Conservation (phyloP, 306 rosid genomes). For the Arachis hypogaea region DNA sequence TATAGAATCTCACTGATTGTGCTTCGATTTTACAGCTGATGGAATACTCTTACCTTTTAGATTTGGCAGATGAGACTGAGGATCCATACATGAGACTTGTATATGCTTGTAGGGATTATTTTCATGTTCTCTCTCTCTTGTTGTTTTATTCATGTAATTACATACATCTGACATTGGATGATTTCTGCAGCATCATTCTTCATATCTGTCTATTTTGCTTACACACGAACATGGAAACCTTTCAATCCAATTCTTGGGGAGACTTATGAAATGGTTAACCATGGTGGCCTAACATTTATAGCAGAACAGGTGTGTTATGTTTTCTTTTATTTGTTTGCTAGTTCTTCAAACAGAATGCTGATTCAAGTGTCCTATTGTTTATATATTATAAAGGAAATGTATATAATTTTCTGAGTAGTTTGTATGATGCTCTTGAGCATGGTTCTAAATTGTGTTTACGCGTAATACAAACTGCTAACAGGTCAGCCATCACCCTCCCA, state of each 20-base stretch:
- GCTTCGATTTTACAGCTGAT: constrained; percentile 63
- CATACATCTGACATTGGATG: constrained; percentile 30
- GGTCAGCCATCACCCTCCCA: constrained; percentile 99
- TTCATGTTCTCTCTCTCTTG: not conserved
- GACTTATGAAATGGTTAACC: constrained; percentile 90
- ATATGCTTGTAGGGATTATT: constrained; percentile 70
- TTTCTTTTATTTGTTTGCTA: constrained; percentile 10
- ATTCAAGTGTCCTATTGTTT: constrained; percentile 16
- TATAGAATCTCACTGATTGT: constrained; percentile 24
- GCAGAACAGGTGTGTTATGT: constrained; percentile 75
- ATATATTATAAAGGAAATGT: constrained; percentile 11
- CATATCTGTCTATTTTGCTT: constrained; percentile 86
- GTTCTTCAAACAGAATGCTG: constrained; percentile 26
- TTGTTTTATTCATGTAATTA: constrained; percentile 19
- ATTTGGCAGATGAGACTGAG: constrained; percentile 85
- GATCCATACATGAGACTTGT: constrained; percentile 91
- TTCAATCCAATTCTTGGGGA: constrained; percentile 99
- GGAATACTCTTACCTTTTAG: constrained; percentile 90
- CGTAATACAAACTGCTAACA: constrained; percentile 43
- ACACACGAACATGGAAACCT: constrained; percentile 96
- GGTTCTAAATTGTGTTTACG: constrained; percentile 36
- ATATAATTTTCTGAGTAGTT: constrained; percentile 19
- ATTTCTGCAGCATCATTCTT: constrained; percentile 87
- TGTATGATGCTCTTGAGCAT: not conserved
- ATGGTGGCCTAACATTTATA: constrained; percentile 74